These are phyloP conservation scores for Apostasia ramifera DNA, from an alignment of 106 monocot species.

Conservation along the genomic window DNA sequence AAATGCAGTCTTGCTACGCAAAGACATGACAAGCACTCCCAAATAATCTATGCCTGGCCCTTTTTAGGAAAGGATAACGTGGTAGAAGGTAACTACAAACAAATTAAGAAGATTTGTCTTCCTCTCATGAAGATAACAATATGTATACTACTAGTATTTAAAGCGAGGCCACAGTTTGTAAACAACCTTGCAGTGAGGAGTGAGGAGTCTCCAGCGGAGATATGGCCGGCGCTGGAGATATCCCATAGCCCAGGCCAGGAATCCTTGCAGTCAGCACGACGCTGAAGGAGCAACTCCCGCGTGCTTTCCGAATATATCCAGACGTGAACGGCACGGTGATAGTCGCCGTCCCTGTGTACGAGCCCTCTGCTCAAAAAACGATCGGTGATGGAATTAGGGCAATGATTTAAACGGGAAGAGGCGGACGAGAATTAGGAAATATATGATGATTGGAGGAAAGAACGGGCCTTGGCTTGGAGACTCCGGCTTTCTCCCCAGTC, in stretches of 20 bases:
- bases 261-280: slow-evolving; percentile 89
- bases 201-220: slow-evolving; percentile 82
- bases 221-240: slow-evolving; percentile 94
- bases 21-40: too few species aligned
- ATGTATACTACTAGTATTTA: too few species aligned
- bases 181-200: slow-evolving; percentile 69
- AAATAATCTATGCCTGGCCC: too few species aligned
- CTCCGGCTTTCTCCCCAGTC: slow-evolving; percentile 73
- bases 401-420: not conserved
- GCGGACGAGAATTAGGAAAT: not conserved
- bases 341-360: slow-evolving; percentile 84
- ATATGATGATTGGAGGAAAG: not conserved
- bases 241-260: slow-evolving; percentile 95
- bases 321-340: slow-evolving; percentile 88
- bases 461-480: slow-evolving; percentile 60
- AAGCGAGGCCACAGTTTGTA: not conserved
- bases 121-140: too few species aligned
- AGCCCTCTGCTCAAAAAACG: slow-evolving; percentile 27
- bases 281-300: slow-evolving; percentile 79
- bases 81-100: too few species aligned
- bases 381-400: not conserved
- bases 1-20: too few species aligned
- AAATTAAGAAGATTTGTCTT: too few species aligned
- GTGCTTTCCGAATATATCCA: slow-evolving; percentile 97
- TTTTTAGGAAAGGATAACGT: too few species aligned